Conservation (phyloP, 768 basidiomycete genomes). For the Gyrodon lividus region DNA sequence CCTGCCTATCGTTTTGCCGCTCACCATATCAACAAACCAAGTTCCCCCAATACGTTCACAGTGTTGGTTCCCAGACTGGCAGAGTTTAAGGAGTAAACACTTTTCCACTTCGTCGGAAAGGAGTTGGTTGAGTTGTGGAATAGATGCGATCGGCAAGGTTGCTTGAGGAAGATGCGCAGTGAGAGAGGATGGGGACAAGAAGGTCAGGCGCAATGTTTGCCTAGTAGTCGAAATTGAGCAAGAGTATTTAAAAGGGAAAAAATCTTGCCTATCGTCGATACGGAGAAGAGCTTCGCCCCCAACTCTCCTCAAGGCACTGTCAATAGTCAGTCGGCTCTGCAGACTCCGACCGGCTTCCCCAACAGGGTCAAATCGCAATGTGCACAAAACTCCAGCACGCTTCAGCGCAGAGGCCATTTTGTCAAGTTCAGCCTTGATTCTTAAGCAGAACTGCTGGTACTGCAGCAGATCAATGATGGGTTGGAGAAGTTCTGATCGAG, state of each 20-base stretch:
- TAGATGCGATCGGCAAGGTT: conserved; percentile 67
- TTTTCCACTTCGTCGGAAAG: conserved; percentile 76
- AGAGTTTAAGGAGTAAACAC: conserved; percentile 66
- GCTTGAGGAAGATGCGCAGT: conserved; percentile 82
- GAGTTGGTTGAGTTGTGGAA: conserved; percentile 73
- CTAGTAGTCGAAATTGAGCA: conserved; percentile 34
- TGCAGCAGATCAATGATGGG: conserved; percentile 79
- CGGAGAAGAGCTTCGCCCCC: conserved; percentile 74
- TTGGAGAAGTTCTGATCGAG: conserved; percentile 56
- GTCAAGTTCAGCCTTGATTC: conserved; percentile 57
- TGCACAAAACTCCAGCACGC: conserved; percentile 53
- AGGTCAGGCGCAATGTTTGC: conserved; percentile 73
- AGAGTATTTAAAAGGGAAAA: not conserved
- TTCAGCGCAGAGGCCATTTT: conserved; percentile 49
- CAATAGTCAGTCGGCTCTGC: conserved; percentile 44
- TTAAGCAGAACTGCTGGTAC: conserved; percentile 71
- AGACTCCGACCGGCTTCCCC: conserved; percentile 67
- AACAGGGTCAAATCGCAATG: conserved; percentile 58
- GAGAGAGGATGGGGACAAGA: conserved; percentile 70
- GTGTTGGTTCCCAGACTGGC: conserved; percentile 58
- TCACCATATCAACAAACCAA: conserved; percentile 77
- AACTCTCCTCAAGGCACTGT: conserved; percentile 41
- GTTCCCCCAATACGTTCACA: conserved; percentile 53
- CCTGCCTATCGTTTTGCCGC: conserved; percentile 61
- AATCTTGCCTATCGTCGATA: conserved; percentile 60